These are phyloP conservation scores for Fusarium cyanostomum DNA, from an alignment of 2,329 filamentous ascomycete species.

Conservation along the genomic window DNA sequence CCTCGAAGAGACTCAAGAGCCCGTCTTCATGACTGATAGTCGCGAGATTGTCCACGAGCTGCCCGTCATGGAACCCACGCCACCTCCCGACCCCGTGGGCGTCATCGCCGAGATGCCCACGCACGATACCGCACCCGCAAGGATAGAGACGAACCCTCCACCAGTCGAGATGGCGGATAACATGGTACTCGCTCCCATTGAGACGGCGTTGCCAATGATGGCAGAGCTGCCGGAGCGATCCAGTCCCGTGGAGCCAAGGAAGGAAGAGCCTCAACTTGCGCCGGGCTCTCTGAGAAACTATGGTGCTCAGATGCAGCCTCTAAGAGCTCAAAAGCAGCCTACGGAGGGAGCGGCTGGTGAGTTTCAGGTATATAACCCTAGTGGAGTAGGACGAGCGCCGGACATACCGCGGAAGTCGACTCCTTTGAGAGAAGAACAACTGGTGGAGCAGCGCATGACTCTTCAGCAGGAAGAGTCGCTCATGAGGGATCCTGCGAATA, in stretches of 20 bases:
- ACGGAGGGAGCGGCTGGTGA: background rate
- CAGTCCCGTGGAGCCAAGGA: constrained; percentile 43
- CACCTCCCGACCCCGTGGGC: constrained; percentile 53
- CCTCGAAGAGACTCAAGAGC: constrained; percentile 26
- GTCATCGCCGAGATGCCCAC: constrained; percentile 60
- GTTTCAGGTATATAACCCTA: constrained; percentile 34
- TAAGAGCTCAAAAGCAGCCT: constrained; percentile 14
- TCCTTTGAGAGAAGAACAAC: constrained; percentile 15
- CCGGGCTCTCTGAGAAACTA: constrained; percentile 26
- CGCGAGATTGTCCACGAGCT: constrained; percentile 48
- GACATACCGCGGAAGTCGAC: constrained; percentile 14
- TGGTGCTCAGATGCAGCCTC: constrained; percentile 17
- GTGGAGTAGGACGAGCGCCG: background rate
- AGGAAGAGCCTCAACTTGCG: constrained; percentile 26
- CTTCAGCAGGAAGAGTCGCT: constrained; percentile 42
- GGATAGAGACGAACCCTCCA: constrained; percentile 54
- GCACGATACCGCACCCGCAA: constrained; percentile 52
- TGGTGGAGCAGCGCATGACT: constrained; percentile 18
- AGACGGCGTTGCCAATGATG: constrained; percentile 42
- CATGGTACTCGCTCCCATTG: constrained; percentile 49
- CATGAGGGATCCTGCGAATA: constrained; percentile 32
- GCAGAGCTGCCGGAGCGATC: constrained; percentile 53
- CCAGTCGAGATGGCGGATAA: constrained; percentile 58
- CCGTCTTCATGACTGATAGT: constrained; percentile 49
- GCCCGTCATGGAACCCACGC: constrained; percentile 39